Conservation (phyloP, 2,329 filamentous ascomycete genomes). For the Colletotrichum spinosum region DNA sequence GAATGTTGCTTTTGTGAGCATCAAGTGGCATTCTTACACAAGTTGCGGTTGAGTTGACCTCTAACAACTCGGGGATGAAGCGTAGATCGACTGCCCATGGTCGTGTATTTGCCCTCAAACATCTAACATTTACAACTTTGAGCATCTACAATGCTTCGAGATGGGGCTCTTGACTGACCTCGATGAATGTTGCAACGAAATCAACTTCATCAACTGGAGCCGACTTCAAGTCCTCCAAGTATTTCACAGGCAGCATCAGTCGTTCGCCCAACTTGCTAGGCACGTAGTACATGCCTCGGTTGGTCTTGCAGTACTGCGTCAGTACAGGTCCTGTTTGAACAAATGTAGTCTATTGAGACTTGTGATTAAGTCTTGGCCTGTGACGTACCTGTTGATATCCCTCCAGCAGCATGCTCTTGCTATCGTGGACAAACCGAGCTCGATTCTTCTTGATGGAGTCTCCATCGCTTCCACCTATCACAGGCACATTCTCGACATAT, state of each 20-base stretch:
- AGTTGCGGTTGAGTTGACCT: conserved; percentile 41
- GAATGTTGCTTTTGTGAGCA: not conserved
- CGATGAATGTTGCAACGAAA: conserved; percentile 43
- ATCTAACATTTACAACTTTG: conserved; percentile 29
- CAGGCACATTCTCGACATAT: not conserved
- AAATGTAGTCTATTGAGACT: no score
- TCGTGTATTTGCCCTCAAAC: conserved; percentile 48
- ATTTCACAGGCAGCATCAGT: conserved; percentile 43
- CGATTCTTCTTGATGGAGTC: conserved; percentile 4
- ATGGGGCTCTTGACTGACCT: conserved; percentile 10
- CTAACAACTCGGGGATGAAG: conserved; percentile 44
- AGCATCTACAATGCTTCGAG: not conserved
- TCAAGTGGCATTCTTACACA: not conserved
- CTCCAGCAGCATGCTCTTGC: conserved; percentile 1
- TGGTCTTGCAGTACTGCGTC: no score
- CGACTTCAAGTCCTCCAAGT: conserved; percentile 44
- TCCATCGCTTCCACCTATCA: not conserved
- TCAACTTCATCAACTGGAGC: conserved; percentile 43
- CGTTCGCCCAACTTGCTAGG: conserved; percentile 43
- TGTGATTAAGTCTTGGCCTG: no score
- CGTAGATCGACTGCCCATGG: conserved; percentile 44
- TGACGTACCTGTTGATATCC: conserved; percentile 3
- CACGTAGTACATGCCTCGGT: conserved; percentile 39
- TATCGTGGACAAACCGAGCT: not conserved
- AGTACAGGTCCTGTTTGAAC: no score